Evolutionary conservation across 1,284 basidiomycete genomes (phyloP), one percentile per base, ranked within the genome.

Genomic region (Tranzscheliella williamsii): DNA sequence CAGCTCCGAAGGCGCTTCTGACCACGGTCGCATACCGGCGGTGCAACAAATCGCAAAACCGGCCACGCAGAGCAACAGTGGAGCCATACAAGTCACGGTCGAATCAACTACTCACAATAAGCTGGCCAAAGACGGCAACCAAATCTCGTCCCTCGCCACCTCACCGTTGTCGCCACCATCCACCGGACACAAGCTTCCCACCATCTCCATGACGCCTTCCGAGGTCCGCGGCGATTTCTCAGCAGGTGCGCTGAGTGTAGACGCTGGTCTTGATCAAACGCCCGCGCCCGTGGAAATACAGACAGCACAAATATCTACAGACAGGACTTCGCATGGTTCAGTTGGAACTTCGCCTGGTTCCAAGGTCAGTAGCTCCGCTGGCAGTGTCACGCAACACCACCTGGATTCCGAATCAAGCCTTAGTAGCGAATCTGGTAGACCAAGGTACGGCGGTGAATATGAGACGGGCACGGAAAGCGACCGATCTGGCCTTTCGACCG

Each of bases 1-100:
- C 54, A 57, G 76, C 42, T 70, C 74, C 42, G 53, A 69, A 12
- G 49, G 44, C 42, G 57, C 50, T 23, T 46, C 50, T 2, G 48
- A 55, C 23, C 21, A 31, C 9, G 51, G 47, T 13, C 29, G 6
- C 9, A 6, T 21, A 16, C 8, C 23, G 13, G 8, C 9, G 11
- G 9, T 11, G 17, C 32, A 8, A 8, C 12, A 21, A 9, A 16
- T 20, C 7, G 36, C 29, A 22, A 29, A 33, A 24, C 9, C n/a
- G 29, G 2, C 18, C n/a, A n/a, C 9, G 26, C 9, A 29, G 26
- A n/a, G 9, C n/a, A 9, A 9, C 26, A 29, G 26, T 29, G n/a
- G n/a, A n/a, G n/a, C n/a, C n/a, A n/a, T n/a, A n/a, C n/a, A n/a
- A n/a, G n/a, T n/a, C n/a, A n/a, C n/a, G n/a, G n/a, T n/a, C n/a